phyloP scores from a whole-genome alignment of 2,329 filamentous ascomycete genomes.

The Fusarium sp. region DNA sequence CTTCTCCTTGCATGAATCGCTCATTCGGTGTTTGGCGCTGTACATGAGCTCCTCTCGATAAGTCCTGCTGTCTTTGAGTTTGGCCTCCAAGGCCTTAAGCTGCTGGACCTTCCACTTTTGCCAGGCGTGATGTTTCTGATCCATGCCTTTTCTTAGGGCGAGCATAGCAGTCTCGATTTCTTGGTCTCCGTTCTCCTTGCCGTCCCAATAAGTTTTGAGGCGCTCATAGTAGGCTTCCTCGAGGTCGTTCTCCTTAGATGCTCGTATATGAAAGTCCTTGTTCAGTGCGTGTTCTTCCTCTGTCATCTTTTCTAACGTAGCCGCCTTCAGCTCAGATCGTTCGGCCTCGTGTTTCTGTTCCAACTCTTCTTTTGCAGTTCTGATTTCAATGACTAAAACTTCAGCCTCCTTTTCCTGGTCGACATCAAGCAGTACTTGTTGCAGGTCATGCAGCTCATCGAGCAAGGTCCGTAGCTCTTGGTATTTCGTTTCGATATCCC shows the following conservation, averaged over 20 bases:
- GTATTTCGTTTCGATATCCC: conserved; percentile 57
- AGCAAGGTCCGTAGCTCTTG: conserved; percentile 54
- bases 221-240: conserved; percentile 60
- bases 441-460: conserved; percentile 58
- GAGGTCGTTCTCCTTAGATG: conserved; percentile 57
- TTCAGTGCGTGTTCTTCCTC: conserved; percentile 54
- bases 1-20: conserved; percentile 49
- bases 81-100: conserved; percentile 53
- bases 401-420: conserved; percentile 56
- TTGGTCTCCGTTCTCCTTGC: conserved; percentile 51
- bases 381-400: conserved; percentile 44
- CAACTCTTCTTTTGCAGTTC: conserved; percentile 49
- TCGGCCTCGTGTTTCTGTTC: conserved; percentile 53
- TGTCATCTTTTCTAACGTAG: conserved; percentile 49
- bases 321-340: conserved; percentile 47
- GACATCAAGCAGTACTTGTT: conserved; percentile 55
- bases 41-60: conserved; percentile 60
- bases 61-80: conserved; percentile 56
- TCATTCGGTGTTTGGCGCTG: conserved; percentile 52
- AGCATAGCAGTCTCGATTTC: conserved; percentile 53
- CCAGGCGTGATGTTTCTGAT: conserved; percentile 58
- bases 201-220: conserved; percentile 57
- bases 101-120: conserved; percentile 58
- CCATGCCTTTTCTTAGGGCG: conserved; percentile 57
- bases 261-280: conserved; percentile 58